Base-by-base conservation (phyloP, 208 protist genomes). In the Polymyxa betae region DNA sequence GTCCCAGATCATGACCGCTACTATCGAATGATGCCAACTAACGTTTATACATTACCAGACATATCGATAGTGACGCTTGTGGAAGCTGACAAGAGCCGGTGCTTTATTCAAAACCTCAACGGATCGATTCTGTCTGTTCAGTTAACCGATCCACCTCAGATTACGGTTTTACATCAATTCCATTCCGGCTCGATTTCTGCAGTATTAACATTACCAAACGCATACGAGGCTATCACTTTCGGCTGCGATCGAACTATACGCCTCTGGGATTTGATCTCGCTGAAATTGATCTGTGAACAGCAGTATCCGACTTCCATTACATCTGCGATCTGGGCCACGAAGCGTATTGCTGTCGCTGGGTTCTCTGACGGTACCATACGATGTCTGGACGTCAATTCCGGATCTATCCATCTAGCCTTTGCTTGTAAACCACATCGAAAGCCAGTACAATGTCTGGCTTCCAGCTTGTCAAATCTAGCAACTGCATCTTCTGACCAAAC, bases 171-270 rank as follows among this genome's bases (percentile, higher is more conserved):
- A 24, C 40, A 91, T 44, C 46, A n/a, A 77, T 97, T 97, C 92
- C 98, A 98, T 92, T 95, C 97, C 38, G 97, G 96, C 0, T 88
- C 93, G 24, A 95, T 98, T 68, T 95, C 92, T n/a, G 96, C 94
- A 88, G 91, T 95, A 0, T 94, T 93, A 35, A 88, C 95, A 5
- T 98, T 95, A 0, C 96, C 96, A 1, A 89, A 68, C 43, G 94
- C 94, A 40, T 96, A 97, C 88, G 89, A 95, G 38, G 93, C 94
- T n/a, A 91, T 96, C 60, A 97, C 96, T 0, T 96, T 95, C 45
- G 97, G 97, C 32, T 93, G 94, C 16, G 97, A 98, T 93, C 97
- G 97, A 10, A 93, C 95, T 0, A 92, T 99, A 64, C 96, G 97
- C 41, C 90, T 97, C 77, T 94, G 96, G 88, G 96, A 98, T 90